Evolutionary conservation across 345 rosid genomes (phyloP), one percentile per base, ranked within the genome.

Genomic region (Arabis hirsuta): DNA sequence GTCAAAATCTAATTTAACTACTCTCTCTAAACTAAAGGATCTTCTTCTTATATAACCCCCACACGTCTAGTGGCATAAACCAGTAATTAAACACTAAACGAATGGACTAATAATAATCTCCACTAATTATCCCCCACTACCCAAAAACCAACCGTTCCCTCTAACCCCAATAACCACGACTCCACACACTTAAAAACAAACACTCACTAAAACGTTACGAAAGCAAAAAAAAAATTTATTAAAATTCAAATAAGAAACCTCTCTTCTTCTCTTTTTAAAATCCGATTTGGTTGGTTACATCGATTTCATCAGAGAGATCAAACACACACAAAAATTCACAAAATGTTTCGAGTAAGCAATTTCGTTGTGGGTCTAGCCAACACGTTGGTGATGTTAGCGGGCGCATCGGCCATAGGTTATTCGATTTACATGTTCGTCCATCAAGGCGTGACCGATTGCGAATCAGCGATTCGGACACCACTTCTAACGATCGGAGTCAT

Each of bases 301-400:
- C 34, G 4, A 27, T 12, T 20, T n/a, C 38, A 24, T 22, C 20
- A 36, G 31, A 64, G 22, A 24, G 27, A 34, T 0, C 19, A 34
- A 55, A 7, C 7, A 11, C 7, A 11, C 38, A 13, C 26, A 45
- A 36, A 12, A 14, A 19, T 1, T 14, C 62, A 11, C 39, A 52
- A 56, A 69, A 78, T 78, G 81, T 73, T 78, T 62, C 34, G 75
- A 20, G 72, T 69, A 12, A 78, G 81, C 72, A 78, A 78, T 38
- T 73, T 78, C 64, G 62, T 73, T 1, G 75, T 78, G n/a, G 78
- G 75, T 51, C 12, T 78, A 62, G 78, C 78, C 55, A 78, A 78
- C 78, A 59, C 67, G 1, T 48, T 73, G 56, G 70, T 78, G 6
- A 67, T 78, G 81, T 48, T 69, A 46, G 74, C 38, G 19, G 78